phyloP scores from a whole-genome alignment of 2,329 filamentous ascomycete genomes.

The Hypocreales sp. region DNA sequence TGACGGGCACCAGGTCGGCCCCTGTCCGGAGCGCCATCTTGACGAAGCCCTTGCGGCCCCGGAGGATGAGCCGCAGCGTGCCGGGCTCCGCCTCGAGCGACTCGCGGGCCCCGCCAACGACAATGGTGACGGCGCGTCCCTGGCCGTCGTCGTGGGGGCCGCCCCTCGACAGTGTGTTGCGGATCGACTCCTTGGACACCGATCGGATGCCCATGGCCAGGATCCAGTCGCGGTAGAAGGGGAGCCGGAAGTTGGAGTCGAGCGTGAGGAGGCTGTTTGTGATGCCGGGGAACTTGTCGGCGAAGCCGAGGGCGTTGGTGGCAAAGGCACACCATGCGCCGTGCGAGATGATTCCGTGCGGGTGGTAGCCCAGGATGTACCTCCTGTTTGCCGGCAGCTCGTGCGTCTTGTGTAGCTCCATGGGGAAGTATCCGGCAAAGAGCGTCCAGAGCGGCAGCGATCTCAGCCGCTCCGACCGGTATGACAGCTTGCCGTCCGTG shows the following conservation, averaged over 20 bases:
- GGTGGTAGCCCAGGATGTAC: constrained; percentile 95
- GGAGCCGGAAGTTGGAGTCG: constrained; percentile 90
- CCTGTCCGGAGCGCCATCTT: constrained; percentile 84
- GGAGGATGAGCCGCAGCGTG: constrained; percentile 61
- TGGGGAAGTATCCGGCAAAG: constrained; percentile 88
- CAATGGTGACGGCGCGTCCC: constrained; percentile 93
- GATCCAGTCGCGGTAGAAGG: constrained; percentile 90
- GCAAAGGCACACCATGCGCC: constrained; percentile 88
- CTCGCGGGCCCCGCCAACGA: constrained; percentile 83
- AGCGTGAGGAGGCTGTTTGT: constrained; percentile 86
- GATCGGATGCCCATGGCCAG: constrained; percentile 74
- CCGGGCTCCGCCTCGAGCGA: constrained; percentile 78
- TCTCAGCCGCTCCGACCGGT: constrained; percentile 62
- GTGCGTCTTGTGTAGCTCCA: constrained; percentile 70
- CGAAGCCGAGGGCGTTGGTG: constrained; percentile 80
- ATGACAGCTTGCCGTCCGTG: constrained; percentile 57
- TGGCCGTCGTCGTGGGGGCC: constrained; percentile 67
- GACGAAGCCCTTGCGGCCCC: constrained; percentile 78
- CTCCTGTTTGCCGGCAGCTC: constrained; percentile 67
- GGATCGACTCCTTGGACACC: constrained; percentile 82
- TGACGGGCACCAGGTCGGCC: constrained; percentile 84
- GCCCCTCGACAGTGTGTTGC: constrained; percentile 71
- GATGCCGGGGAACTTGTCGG: constrained; percentile 80
- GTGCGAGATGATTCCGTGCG: constrained; percentile 92
- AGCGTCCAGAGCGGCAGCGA: constrained; percentile 66